Evolutionary conservation across 2,329 filamentous ascomycete genomes (phyloP).

Genomic region (Penicillium aurantiogriseum): DNA sequence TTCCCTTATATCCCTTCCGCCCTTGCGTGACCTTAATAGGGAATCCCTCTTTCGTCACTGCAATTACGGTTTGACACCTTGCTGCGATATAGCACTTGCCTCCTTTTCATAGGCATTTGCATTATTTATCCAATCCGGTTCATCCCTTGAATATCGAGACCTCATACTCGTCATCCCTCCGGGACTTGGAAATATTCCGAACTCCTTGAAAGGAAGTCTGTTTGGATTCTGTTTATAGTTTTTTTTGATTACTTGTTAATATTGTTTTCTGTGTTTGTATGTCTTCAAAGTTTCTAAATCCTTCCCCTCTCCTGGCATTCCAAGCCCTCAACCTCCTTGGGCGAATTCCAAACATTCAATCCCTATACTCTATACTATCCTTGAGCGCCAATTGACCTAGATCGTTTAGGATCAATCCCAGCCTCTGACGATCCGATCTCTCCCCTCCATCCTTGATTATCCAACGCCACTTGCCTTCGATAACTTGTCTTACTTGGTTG

Average conservation of each 20-base stretch:
- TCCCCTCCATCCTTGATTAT: constrained; percentile 14
- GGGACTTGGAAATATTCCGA: constrained; percentile 17
- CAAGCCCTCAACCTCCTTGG: constrained; percentile 16
- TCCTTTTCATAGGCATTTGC: constrained; percentile 11
- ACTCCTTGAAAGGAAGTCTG: constrained; percentile 19
- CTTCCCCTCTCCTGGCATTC: constrained; percentile 32
- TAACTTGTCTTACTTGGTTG: background rate
- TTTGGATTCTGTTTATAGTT: constrained; percentile 25
- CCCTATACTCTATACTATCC: constrained; percentile 17
- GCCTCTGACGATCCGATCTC: constrained; percentile 20
- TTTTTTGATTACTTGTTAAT: constrained; percentile 20
- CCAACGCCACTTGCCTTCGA: constrained; percentile 10
- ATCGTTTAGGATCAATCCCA: constrained; percentile 24
- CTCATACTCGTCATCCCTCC: constrained; percentile 14
- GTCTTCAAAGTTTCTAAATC: constrained; percentile 16
- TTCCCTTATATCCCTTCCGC: constrained; percentile 19
- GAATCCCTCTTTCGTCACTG: constrained; percentile 1
- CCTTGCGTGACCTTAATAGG: constrained; percentile 24
- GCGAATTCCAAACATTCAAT: constrained; percentile 30
- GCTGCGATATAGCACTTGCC: constrained; percentile 23
- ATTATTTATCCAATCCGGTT: constrained; percentile 12
- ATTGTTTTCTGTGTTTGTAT: constrained; percentile 15
- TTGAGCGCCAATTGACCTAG: constrained; percentile 24
- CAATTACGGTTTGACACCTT: constrained; percentile 4
- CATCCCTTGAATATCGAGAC: constrained; percentile 6